A percentile compares a stretch with the other conserved stretches of the same genome.
Conservation (phyloP, 2,329 filamentous ascomycete genomes). For the Aspergillus eucalypticola region DNA sequence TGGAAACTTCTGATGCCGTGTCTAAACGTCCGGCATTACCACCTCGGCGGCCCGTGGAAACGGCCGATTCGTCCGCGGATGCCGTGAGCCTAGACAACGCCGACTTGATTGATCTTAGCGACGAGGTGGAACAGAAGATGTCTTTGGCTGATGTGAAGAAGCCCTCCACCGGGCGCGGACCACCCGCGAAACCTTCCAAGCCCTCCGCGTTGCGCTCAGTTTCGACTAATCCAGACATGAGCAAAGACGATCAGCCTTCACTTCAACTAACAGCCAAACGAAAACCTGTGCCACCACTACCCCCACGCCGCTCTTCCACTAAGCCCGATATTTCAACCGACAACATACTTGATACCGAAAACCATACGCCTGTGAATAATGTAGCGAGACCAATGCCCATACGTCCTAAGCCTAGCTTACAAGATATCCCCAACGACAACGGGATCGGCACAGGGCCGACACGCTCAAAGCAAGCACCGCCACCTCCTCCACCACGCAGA, state of each 20-base stretch:
- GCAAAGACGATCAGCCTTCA: constrained; percentile 9
- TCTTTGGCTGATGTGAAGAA: constrained; percentile 18
- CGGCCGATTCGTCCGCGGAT: constrained; percentile 20
- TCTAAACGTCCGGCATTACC: constrained; percentile 42
- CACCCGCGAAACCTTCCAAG: constrained; percentile 48
- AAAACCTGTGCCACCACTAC: constrained; percentile 41
- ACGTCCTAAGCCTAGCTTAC: not conserved
- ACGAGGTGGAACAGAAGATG: constrained; percentile 28
- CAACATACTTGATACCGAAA: not conserved
- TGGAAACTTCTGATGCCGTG: constrained; percentile 28
- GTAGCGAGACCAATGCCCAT: constrained; percentile 10
- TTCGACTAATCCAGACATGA: constrained; percentile 26
- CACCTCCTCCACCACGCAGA: constrained; percentile 34
- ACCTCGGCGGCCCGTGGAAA: constrained; percentile 35
- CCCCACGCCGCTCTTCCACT: constrained; percentile 34
- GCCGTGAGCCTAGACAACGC: constrained; percentile 30
- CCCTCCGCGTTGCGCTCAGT: constrained; percentile 44
- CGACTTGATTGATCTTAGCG: constrained; percentile 44
- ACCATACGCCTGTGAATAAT: constrained; percentile 7
- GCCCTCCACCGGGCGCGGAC: constrained; percentile 24
- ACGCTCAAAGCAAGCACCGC: constrained; percentile 31
- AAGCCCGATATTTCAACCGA: constrained; percentile 12
- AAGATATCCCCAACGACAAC: constrained; percentile 5
- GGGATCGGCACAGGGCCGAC: constrained; percentile 2
- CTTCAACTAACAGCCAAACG: constrained; percentile 30